Percentiles rank a stretch among this genome's conserved stretches.
Conservation (phyloP, 768 basidiomycete species). For the Suillus cothurnatus region DNA sequence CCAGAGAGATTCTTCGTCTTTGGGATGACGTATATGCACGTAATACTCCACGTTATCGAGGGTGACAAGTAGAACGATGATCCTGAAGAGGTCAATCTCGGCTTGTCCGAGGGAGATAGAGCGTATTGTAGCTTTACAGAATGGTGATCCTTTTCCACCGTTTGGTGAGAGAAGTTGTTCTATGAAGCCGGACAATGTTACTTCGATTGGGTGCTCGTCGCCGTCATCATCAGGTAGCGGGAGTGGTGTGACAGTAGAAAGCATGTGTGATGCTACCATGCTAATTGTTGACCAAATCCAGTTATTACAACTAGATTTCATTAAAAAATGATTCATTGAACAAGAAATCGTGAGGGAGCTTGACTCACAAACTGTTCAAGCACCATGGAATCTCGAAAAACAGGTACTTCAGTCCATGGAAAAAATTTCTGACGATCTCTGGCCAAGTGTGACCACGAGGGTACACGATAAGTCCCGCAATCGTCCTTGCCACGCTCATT, state of each 20-base stretch:
- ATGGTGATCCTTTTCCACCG: background rate
- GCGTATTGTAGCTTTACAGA: background rate
- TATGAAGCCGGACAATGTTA: background rate
- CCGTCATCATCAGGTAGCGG: background rate
- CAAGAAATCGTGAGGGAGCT: background rate
- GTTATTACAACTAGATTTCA: background rate
- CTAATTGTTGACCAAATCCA: constrained; percentile 1
- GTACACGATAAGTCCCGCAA: background rate
- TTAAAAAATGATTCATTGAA: background rate
- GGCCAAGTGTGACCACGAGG: background rate
- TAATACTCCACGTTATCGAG: background rate
- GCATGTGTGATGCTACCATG: background rate
- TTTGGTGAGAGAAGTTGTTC: constrained; percentile 7
- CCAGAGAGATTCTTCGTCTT: background rate
- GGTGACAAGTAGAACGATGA: background rate
- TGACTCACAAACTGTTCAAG: background rate
- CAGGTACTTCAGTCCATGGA: background rate
- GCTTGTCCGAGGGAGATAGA: constrained; percentile 4
- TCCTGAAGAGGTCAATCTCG: background rate
- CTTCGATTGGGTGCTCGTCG: background rate
- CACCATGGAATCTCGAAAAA: constrained; percentile 3
- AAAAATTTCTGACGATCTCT: background rate
- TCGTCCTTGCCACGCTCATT: background rate
- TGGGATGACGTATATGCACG: background rate
- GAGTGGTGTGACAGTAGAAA: constrained; percentile 1